Evolutionary conservation across 257 asterid species (phyloP).

Genomic region (Mitragyna speciosa): DNA sequence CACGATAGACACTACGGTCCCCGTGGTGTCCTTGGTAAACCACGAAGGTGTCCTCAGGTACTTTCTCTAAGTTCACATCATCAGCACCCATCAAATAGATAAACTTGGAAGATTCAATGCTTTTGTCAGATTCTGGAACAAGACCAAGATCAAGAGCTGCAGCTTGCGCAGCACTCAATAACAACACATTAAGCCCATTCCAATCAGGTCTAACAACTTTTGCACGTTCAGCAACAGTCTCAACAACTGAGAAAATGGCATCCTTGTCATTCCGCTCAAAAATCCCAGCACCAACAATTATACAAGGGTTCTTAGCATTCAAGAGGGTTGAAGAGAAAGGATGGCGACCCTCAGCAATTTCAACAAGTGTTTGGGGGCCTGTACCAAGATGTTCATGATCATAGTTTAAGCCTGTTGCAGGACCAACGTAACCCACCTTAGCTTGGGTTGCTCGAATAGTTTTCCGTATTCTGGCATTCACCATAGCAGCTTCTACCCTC

Average conservation of each 20-base stretch:
- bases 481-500: constrained; percentile 97
- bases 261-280: constrained; percentile 78
- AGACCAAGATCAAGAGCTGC: constrained; percentile 99
- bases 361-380: constrained; percentile 68
- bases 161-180: constrained; percentile 90
- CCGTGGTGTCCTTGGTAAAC: constrained; percentile 99
- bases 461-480: constrained; percentile 89
- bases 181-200: constrained; percentile 80
- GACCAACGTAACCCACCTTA: constrained; percentile 88
- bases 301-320: constrained; percentile 79
- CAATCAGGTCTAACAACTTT: constrained; percentile 81
- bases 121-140: constrained; percentile 67
- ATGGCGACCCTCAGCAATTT: constrained; percentile 78
- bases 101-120: constrained; percentile 78
- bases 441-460: constrained; percentile 83
- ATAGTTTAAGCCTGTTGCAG: constrained; percentile 81
- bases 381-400: constrained; percentile 86
- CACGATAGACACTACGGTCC: constrained; percentile 83
- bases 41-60: constrained; percentile 84
- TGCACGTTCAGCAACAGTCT: constrained; percentile 58
- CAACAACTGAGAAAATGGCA: constrained; percentile 67
- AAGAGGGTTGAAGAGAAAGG: constrained; percentile 65
- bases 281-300: constrained; percentile 81
- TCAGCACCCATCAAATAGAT: constrained; percentile 96
- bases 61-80: constrained; percentile 69